Evolutionary conservation across 2,329 filamentous ascomycete species (phyloP), one percentile per base, ranked within the genome.

Genomic region (Sporothrix globosa): DNA sequence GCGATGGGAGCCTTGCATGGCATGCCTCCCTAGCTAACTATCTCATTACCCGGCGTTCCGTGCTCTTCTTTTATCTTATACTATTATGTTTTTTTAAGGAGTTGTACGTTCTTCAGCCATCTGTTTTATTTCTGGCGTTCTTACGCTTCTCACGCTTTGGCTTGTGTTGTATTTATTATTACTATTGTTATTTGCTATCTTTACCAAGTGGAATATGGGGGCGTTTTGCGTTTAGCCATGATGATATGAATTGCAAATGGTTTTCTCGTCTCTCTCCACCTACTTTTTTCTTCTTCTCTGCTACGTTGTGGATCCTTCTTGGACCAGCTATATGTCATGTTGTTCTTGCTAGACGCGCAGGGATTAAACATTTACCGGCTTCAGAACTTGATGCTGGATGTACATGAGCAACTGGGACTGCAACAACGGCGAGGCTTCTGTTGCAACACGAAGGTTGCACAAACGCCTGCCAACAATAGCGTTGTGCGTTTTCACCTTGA

Each of bases 31-130:
- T 39, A 11, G 19, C 27, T 44, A 30, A 30, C 27, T 54, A 63
- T 48, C 39, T 69, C 46, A 69, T 69, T 68, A 34, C n/a, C 34
- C 11, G 56, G 52, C 54, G 63, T 72, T 71, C 68, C 39, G 46
- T 66, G n/a, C n/a, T 48, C 46, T 61, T 61, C 34, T 30, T 34
- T 7, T 34, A 4, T 34, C 34, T 34, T 34, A 34, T 34, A 34
- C 9, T 6, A 34, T 34, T 34, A 34, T 34, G 4, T 34, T 34
- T 34, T 34, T 9, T 9, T 9, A 34, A 9, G 34, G 34, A 34
- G 5, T 34, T 34, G 34, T 34, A 34, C 34, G 4, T 34, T 34
- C 34, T 34, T 34, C 34, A 34, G 34, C 34, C 34, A 34, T 54
- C 6, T 52, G 24, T 65, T 67, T 44, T 21, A 60, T 69, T 19